phyloP scores from a whole-genome alignment of 768 basidiomycete genomes.

The Lactarius deliciosus region DNA sequence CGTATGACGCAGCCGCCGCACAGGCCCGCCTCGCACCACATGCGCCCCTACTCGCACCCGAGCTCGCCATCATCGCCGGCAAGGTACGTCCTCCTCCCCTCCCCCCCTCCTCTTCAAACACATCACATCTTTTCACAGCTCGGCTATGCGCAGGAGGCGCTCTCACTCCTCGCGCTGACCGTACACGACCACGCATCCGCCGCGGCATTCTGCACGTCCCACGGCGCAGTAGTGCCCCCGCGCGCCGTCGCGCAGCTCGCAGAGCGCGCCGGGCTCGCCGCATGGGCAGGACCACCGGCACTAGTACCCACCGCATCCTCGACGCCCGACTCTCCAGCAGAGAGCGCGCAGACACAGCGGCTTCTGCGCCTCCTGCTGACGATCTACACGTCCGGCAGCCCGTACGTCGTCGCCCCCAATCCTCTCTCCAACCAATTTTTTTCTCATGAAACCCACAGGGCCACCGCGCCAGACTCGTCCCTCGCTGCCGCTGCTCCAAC shows the following conservation, averaged over 20 bases:
- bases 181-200: constrained; percentile 75
- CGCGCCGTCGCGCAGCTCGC: constrained; percentile 54
- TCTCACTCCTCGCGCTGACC: constrained; percentile 64
- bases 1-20: constrained; percentile 58
- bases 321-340: constrained; percentile 45
- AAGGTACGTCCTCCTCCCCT: constrained; percentile 48
- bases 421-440: background rate
- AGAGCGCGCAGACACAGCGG: constrained; percentile 53
- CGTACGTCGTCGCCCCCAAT: constrained; percentile 36
- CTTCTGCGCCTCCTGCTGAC: constrained; percentile 71
- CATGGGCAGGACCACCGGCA: constrained; percentile 42
- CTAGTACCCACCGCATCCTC: constrained; percentile 33
- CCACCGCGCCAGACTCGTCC: background rate
- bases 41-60: constrained; percentile 61
- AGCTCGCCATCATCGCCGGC: constrained; percentile 74
- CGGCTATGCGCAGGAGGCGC: constrained; percentile 58
- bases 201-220: constrained; percentile 82
- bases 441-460: background rate
- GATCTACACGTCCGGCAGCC: constrained; percentile 76
- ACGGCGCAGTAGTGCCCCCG: constrained; percentile 69
- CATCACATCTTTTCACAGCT: constrained; percentile 40
- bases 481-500: no score
- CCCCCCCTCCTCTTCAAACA: constrained; percentile 5
- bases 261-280: constrained; percentile 43
- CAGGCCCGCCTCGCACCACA: constrained; percentile 46